Conservation (phyloP, 371 early-diverging fungal species). For the Massospora cicadina region DNA sequence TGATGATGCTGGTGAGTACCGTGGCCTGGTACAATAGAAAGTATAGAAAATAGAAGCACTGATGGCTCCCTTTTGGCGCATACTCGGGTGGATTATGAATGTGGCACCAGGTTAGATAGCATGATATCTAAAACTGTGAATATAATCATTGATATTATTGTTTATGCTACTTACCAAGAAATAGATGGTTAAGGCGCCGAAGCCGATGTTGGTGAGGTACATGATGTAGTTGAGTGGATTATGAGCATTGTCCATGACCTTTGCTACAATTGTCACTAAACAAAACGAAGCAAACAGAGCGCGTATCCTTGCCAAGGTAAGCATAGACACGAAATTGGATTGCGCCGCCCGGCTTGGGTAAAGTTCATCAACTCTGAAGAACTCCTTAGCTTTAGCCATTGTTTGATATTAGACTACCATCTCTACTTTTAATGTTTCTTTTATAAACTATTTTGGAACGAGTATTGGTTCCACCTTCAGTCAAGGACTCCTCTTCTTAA, state of each 20-base stretch:
- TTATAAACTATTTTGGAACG: too few relatives aligned
- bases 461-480: too few relatives aligned
- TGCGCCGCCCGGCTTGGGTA: too few relatives aligned
- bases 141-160: too few relatives aligned
- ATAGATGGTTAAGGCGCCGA: neutral
- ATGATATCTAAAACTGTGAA: too few relatives aligned
- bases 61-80: neutral
- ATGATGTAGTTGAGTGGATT: neutral
- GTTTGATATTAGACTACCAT: too few relatives aligned
- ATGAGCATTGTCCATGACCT: neutral
- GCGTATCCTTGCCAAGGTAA: neutral
- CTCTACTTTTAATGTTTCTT: too few relatives aligned
- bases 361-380: too few relatives aligned
- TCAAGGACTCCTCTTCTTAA: too few relatives aligned
- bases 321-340: neutral
- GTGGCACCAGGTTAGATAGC: too few relatives aligned
- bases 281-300: neutral
- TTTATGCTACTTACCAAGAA: neutral
- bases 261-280: neutral
- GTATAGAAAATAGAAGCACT: neutral
- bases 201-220: neutral
- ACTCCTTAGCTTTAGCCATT: too few relatives aligned
- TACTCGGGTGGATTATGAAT: too few relatives aligned
- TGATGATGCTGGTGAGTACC: neutral
- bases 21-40: neutral